A percentile compares a stretch with the other conserved stretches of the same genome.
Evolutionary conservation across 805 yeast species (phyloP).

Genomic region (Saturnispora halmiae): DNA sequence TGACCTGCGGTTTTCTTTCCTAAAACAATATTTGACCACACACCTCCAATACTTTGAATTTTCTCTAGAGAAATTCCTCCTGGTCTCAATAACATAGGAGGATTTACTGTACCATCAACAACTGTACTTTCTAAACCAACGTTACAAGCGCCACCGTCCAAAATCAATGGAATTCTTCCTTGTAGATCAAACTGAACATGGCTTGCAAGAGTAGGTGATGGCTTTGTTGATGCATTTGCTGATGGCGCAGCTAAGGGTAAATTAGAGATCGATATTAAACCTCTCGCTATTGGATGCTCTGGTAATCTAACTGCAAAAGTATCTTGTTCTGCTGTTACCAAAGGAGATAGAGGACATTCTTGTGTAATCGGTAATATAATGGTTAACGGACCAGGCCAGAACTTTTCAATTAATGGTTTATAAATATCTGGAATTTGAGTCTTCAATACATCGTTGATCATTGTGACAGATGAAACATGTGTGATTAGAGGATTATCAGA

Average conservation of each 20-base stretch:
- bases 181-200: constrained; percentile 79
- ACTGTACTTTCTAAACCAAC: constrained; percentile 96
- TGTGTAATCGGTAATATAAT: constrained; percentile 59
- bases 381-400: constrained; percentile 97
- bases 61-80: constrained; percentile 88
- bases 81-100: constrained; percentile 86
- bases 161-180: constrained; percentile 70
- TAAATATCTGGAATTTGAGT: constrained; percentile 60
- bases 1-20: constrained; percentile 60
- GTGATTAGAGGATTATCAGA: constrained; percentile 91
- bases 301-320: constrained; percentile 94
- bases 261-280: constrained; percentile 74
- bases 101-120: constrained; percentile 74
- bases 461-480: constrained; percentile 73
- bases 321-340: constrained; percentile 78
- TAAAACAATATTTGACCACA: constrained; percentile 55
- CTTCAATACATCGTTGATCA: constrained; percentile 54
- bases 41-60: constrained; percentile 45
- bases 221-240: constrained; percentile 92
- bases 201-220: constrained; percentile 82
- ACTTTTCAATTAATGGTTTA: constrained; percentile 48
- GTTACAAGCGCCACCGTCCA: constrained; percentile 84
- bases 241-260: constrained; percentile 96
- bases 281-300: constrained; percentile 78
- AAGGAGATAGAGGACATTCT: constrained; percentile 47